phyloP scores from a whole-genome alignment of 768 basidiomycete genomes.

The Boletus sp. region DNA sequence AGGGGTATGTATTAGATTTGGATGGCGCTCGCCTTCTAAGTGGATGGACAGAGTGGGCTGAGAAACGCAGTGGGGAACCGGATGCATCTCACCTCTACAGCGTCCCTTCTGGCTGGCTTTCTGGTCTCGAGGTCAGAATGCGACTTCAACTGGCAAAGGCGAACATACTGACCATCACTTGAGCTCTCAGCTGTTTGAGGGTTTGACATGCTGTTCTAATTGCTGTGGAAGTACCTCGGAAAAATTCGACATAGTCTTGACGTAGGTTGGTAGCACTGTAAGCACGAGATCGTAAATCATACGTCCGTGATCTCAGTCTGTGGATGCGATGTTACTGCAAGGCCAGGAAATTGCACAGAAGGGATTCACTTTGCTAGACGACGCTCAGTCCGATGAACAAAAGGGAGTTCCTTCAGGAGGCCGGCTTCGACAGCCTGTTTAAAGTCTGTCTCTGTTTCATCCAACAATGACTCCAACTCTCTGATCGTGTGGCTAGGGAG shows the following conservation, averaged over 20 bases:
- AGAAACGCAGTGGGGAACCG: too few relatives aligned
- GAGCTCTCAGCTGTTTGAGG: not conserved
- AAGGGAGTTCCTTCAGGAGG: not conserved
- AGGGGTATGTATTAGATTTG: rapidly evolving
- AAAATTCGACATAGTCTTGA: not conserved
- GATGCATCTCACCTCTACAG: too few relatives aligned
- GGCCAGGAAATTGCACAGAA: too few relatives aligned
- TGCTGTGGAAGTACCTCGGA: not conserved
- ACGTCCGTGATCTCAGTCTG: not conserved
- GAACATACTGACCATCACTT: slow-evolving; percentile 1
- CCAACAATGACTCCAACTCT: not conserved
- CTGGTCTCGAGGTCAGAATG: not conserved
- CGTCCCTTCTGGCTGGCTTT: too few relatives aligned
- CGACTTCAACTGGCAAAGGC: not conserved
- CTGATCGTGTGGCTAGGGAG: slow-evolving; percentile 9
- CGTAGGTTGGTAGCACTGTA: not conserved
- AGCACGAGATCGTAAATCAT: not conserved
- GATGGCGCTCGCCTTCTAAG: not conserved
- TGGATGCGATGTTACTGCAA: too few relatives aligned
- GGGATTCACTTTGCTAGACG: not conserved
- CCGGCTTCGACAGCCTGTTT: slow-evolving; percentile 6
- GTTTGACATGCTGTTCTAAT: not conserved
- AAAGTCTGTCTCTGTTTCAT: slow-evolving; percentile 1
- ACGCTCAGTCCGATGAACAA: not conserved
- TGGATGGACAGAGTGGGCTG: too few relatives aligned